phyloP scores from a whole-genome alignment of 768 basidiomycete species.

The Suillus clintonianus region DNA sequence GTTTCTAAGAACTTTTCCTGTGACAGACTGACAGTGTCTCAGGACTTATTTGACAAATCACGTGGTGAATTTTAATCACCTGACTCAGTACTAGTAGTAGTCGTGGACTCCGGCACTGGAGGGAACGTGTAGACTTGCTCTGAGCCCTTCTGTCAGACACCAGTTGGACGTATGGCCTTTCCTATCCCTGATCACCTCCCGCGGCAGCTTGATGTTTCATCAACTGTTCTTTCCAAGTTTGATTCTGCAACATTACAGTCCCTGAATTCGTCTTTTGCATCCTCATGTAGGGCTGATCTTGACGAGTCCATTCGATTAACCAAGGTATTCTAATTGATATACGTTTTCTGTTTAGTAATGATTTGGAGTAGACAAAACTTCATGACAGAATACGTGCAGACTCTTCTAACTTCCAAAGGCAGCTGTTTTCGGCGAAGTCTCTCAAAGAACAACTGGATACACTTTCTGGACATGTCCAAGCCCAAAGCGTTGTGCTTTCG shows the following conservation, averaged over 20 bases:
- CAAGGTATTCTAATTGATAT: conserved; percentile 49
- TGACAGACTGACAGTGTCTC: too few relatives aligned
- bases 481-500: conserved; percentile 51
- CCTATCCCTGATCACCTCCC: conserved; percentile 72
- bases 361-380: conserved; percentile 55
- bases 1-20: too few relatives aligned
- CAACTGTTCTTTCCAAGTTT: conserved; percentile 68
- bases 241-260: conserved; percentile 60
- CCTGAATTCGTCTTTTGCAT: conserved; percentile 59
- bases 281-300: conserved; percentile 72
- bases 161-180: conserved; percentile 60
- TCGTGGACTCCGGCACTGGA: too few relatives aligned
- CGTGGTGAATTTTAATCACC: background rate
- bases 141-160: background rate
- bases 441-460: conserved; percentile 59
- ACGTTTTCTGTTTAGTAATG: conserved; percentile 14
- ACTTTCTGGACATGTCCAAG: conserved; percentile 55
- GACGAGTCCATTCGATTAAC: conserved; percentile 70
- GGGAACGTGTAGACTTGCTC: background rate
- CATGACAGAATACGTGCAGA: conserved; percentile 72
- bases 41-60: background rate
- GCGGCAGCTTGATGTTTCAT: conserved; percentile 71
- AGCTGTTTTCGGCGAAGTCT: conserved; percentile 61
- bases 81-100: background rate
- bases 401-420: conserved; percentile 62